Evolutionary conservation across 2,329 filamentous ascomycete genomes (phyloP), one percentile per base, ranked within the genome.

Genomic region (Coniochaeta ligniaria): DNA sequence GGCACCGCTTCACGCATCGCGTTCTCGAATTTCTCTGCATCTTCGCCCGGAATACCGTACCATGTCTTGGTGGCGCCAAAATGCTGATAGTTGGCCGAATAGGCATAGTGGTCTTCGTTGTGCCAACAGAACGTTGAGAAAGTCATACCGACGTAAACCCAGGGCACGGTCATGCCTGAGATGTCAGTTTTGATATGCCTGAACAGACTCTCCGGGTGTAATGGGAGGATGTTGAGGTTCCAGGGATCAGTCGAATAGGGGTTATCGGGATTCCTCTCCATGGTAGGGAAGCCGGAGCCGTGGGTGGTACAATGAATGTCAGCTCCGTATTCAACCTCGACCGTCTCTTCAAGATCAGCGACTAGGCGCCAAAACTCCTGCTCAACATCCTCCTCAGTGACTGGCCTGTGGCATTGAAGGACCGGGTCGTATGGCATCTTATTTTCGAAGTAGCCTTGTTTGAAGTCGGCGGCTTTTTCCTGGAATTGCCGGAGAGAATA

Each of bases 111-210:
- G 69, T 99, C 95, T 70, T 99, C 95, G 65, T 96, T 97, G 73
- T 99, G 95, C 95, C 95, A 99, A 74, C 95, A 99, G 71, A 99
- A 99, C 0, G 95, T 98, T 0, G 95, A 99, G 72, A 99, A 99
- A 43, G 96, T 96, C 95, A 99, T 99, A 63, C 95, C 95, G 4
- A 99, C 95, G 71, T 99, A 99, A 3, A 99, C 86, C 95, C 95
- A 99, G 0, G 95, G 95, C 8, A 99, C 94, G 0, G 95, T 99
- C 95, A 99, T 99, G 41, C 95, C 95, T 1, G 95, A 98, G 59
- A 99, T 96, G 70, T 99, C 95, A 0, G 94, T 92, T 73, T 98
- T 98, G 79, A 99, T 98, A 68, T 99, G 91, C 57, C 94, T 86
- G 78, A 99, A 99, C 1, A 99, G 79, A 56, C 93, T 97, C 59